Conservation (phyloP, 345 rosid genomes). For the Orychophragmus violaceus region DNA sequence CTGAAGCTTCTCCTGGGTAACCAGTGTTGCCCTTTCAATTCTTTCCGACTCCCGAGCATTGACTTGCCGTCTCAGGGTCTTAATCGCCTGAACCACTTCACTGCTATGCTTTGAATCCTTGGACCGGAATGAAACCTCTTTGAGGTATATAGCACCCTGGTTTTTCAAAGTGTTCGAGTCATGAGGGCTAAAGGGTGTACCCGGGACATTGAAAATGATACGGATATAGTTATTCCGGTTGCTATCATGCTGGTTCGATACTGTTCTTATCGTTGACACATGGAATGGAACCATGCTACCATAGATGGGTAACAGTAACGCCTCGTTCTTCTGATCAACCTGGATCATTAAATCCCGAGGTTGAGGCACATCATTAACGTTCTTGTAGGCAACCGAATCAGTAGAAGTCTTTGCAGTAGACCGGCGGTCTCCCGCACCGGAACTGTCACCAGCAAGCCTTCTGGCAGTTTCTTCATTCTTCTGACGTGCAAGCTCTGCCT, state of each 20-base stretch:
- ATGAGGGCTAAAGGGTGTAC: conserved; percentile 77
- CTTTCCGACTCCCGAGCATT: conserved; percentile 83
- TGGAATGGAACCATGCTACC: conserved; percentile 94
- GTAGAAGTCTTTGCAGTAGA: conserved; percentile 46
- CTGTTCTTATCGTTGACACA: conserved; percentile 82
- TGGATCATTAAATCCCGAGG: conserved; percentile 69
- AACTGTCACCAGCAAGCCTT: conserved; percentile 80
- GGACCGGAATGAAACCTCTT: conserved; percentile 84
- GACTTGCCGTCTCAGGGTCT: conserved; percentile 73
- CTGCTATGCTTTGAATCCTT: conserved; percentile 89
- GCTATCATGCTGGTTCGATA: conserved; percentile 84
- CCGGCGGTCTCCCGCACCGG: conserved; percentile 56
- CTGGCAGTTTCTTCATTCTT: conserved; percentile 97
- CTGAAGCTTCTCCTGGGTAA: conserved; percentile 81
- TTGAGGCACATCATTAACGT: conserved; percentile 73
- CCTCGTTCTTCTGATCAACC: conserved; percentile 86
- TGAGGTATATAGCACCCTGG: conserved; percentile 70
- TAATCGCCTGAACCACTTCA: conserved; percentile 77
- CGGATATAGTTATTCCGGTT: conserved; percentile 77
- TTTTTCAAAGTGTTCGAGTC: conserved; percentile 62
- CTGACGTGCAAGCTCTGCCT: conserved; percentile 95
- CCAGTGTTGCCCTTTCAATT: conserved; percentile 91
- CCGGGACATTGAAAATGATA: conserved; percentile 76
- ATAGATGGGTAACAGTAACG: conserved; percentile 73
- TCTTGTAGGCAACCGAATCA: conserved; percentile 85